Evolutionary conservation across 176 grass and related monocot genomes (phyloP), one percentile per base, ranked within the genome.

Genomic region (Aegilops tauschii): DNA sequence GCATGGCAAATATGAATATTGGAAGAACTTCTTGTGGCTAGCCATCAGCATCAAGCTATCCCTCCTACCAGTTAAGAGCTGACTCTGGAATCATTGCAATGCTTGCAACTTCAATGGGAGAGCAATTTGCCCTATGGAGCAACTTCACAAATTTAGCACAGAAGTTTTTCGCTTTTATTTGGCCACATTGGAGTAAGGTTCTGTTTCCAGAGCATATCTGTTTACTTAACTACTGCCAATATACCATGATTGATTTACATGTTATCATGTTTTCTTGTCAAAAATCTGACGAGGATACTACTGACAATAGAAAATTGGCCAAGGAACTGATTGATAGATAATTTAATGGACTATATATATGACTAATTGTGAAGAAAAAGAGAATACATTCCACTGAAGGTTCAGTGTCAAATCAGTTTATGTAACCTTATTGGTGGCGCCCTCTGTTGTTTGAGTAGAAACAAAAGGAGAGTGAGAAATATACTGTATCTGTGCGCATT

Each of bases 281-380:
- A 45, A 97, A 97, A 75, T 95, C 95, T 40, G 92, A 97, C 8
- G 95, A 97, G 79, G 95, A 97, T 78, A 97, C 90, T 73, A 97
- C 92, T 78, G 81, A 92, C 36, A 95, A 97, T 69, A 91, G 90
- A 85, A 97, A 91, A 87, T 64, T 95, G 30, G 92, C 92, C 28
- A 97, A 97, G 82, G 95, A 97, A 81, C 82, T 97, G 59, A 92
- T 95, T 65, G 95, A 97, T 80, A 95, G 91, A 93, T 97, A 92
- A 39, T 39, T 39, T 39, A 39, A 7, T 39, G 37, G 37, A 1
- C 37, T 39, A 9, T 9, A 39, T 39, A 39, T 39, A 39, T 39
- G 37, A 39, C 37, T 39, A 39, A 39, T 9, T 39, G 37, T 39
- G 37, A 39, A 34, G 1, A 39, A 39, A 39, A 39, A 9, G 37